Conservation (phyloP, 352 stramenopile genomes). For the Phytophthora boehmeriae region DNA sequence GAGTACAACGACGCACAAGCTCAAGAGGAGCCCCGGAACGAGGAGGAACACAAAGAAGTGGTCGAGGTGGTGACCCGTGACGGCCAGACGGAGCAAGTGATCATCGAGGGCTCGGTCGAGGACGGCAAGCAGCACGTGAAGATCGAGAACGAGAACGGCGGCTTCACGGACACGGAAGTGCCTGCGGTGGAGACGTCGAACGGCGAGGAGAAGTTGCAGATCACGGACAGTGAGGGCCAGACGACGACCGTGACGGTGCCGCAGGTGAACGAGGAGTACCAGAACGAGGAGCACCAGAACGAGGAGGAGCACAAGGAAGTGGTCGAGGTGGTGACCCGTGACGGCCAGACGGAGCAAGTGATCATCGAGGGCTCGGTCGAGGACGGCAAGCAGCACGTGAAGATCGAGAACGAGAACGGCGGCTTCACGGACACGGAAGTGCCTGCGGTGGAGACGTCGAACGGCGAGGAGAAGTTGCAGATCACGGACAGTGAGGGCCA, state of each 20-base stretch:
- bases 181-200: slow-evolving; percentile 13
- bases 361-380: slow-evolving; percentile 16
- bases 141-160: slow-evolving; percentile 16
- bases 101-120: slow-evolving; percentile 20
- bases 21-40: no score
- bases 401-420: background rate
- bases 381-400: slow-evolving; percentile 5
- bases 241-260: slow-evolving; percentile 27
- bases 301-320: slow-evolving; percentile 8
- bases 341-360: slow-evolving; percentile 20
- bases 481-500: background rate
- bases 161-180: slow-evolving; percentile 27
- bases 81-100: slow-evolving; percentile 13
- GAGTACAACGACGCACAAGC: slow-evolving; percentile 9
- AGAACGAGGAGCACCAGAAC: no score
- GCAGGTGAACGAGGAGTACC: no score
- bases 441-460: background rate
- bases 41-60: background rate
- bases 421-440: background rate
- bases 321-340: slow-evolving; percentile 16
- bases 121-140: slow-evolving; percentile 22
- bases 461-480: background rate
- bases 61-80: slow-evolving; percentile 20
- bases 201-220: slow-evolving; percentile 32
- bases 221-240: slow-evolving; percentile 22